phyloP scores from a whole-genome alignment of 169 alveolate species.

The Plasmodium coatneyi region DNA sequence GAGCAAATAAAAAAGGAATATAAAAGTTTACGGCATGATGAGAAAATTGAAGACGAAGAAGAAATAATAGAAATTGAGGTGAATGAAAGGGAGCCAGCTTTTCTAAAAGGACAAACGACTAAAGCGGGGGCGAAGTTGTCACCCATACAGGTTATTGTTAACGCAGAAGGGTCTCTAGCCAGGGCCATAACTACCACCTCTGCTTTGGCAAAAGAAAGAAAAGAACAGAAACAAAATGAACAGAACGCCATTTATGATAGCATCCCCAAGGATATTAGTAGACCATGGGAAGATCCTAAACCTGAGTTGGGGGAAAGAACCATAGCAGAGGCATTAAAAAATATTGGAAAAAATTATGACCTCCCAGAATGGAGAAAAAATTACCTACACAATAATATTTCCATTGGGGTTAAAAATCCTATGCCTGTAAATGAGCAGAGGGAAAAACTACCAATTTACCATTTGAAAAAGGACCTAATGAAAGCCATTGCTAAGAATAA shows the following conservation, averaged over 20 bases:
- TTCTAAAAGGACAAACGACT: constrained; percentile 96
- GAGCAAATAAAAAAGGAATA: constrained; percentile 71
- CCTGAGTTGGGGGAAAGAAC: constrained; percentile 94
- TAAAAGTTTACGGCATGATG: constrained; percentile 30
- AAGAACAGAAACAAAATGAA: constrained; percentile 81
- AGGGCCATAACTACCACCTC: constrained; percentile 92
- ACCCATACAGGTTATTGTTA: constrained; percentile 92
- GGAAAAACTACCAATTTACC: constrained; percentile 96
- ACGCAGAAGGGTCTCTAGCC: constrained; percentile 94
- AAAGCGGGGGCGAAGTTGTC: constrained; percentile 91
- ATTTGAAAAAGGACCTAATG: constrained; percentile 92
- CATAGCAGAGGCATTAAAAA: constrained; percentile 83
- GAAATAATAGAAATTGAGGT: constrained; percentile 90
- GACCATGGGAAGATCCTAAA: constrained; percentile 93
- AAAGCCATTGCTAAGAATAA: constrained; percentile 92
- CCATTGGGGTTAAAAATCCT: constrained; percentile 84
- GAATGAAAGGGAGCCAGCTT: constrained; percentile 95
- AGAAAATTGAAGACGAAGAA: constrained; percentile 78
- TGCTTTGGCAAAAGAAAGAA: constrained; percentile 94
- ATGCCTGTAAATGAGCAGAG: constrained; percentile 94
- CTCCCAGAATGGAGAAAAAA: constrained; percentile 94
- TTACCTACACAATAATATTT: constrained; percentile 84
- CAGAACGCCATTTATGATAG: constrained; percentile 90
- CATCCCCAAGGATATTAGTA: constrained; percentile 90
- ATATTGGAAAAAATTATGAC: constrained; percentile 83